Evolutionary conservation across 2,329 filamentous ascomycete genomes (phyloP).

Genomic region (Colletotrichum destructivum): DNA sequence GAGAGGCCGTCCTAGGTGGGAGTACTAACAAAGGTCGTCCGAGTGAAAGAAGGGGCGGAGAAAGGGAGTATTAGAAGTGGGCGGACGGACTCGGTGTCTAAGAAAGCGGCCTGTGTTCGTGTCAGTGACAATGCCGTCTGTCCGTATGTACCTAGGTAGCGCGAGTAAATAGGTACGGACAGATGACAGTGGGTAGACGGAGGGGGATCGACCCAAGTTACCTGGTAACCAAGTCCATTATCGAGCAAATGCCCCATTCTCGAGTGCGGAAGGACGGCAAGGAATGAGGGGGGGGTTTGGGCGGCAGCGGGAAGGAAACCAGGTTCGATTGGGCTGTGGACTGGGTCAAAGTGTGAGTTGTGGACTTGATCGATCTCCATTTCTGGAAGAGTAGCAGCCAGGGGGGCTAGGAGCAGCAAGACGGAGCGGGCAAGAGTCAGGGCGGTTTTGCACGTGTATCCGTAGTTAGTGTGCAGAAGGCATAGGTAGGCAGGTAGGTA

Average conservation of each 20-base stretch:
- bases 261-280: constrained; percentile 33
- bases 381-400: background rate
- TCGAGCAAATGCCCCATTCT: constrained; percentile 27
- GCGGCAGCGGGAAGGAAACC: constrained; percentile 2
- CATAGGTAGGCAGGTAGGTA: background rate
- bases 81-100: constrained; percentile 14
- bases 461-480: too few species aligned
- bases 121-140: constrained; percentile 19
- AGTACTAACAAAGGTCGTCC: background rate
- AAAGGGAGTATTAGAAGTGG: background rate
- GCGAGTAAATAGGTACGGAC: too few species aligned
- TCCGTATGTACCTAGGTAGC: too few species aligned
- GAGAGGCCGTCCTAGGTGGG: background rate
- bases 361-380: constrained; percentile 10
- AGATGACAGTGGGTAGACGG: background rate
- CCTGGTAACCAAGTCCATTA: constrained; percentile 2
- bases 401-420: background rate
- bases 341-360: background rate
- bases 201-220: constrained; percentile 8
- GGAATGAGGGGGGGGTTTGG: constrained; percentile 18
- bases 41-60: background rate
- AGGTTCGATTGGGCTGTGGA: background rate
- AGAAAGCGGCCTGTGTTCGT: constrained; percentile 9
- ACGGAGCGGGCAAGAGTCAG: constrained; percentile 5
- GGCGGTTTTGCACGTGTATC: background rate